Conservation (phyloP, 2,329 filamentous ascomycete genomes). For the Coniochaeta sp. region DNA sequence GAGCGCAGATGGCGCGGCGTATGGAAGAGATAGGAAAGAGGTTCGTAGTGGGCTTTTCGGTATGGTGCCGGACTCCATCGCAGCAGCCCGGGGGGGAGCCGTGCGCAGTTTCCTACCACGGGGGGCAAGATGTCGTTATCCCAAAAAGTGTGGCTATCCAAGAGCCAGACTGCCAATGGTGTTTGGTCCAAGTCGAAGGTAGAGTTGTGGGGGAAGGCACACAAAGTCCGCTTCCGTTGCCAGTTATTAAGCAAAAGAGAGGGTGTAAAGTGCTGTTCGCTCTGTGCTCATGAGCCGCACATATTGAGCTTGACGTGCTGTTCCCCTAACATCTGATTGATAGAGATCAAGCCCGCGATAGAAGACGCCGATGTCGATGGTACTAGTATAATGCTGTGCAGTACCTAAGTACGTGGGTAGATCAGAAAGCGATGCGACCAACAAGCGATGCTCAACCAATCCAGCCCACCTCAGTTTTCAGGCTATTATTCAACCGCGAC, state of each 20-base stretch:
- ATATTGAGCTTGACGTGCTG: neutral
- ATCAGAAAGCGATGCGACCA: neutral
- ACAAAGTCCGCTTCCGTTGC: neutral
- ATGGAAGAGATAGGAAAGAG: neutral
- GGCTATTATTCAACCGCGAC: neutral
- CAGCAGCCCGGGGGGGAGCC: slow-evolving; percentile 7
- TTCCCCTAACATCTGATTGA: neutral
- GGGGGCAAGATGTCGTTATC: neutral
- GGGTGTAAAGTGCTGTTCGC: neutral
- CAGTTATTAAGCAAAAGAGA: neutral
- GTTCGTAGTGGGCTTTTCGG: slow-evolving; percentile 10
- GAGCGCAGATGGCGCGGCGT: neutral
- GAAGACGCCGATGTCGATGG: neutral
- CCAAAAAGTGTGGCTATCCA: neutral
- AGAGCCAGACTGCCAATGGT: neutral
- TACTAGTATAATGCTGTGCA: neutral
- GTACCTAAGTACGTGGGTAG: too few relatives aligned
- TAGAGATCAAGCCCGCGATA: neutral
- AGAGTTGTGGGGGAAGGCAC: neutral
- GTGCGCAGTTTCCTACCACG: neutral
- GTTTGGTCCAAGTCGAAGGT: neutral
- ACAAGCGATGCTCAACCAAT: neutral
- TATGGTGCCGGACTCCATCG: slow-evolving; percentile 16
- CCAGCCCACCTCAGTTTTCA: neutral
- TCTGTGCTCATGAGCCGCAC: neutral